Percentiles rank a stretch among this genome's conserved stretches.
These are phyloP conservation scores for Coemansia sp. DNA, from an alignment of 192 early-diverging fungal species.

Conservation along the genomic window DNA sequence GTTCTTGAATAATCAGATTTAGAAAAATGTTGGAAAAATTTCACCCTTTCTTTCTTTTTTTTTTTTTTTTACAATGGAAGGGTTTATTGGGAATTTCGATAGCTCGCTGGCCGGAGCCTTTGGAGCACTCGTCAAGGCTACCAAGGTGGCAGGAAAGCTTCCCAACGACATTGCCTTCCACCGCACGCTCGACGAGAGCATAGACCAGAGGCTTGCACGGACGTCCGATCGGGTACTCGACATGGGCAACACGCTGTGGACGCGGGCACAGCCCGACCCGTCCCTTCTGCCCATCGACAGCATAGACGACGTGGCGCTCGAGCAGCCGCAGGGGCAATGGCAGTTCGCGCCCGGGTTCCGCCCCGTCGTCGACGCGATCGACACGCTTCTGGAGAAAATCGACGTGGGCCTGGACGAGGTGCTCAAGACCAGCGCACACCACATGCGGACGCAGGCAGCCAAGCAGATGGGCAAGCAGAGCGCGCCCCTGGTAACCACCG, in stretches of 20 bases:
- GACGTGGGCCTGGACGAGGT: slow-evolving; percentile 77
- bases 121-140: slow-evolving; percentile 57
- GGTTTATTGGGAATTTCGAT: slow-evolving; percentile 30
- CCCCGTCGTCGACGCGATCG: slow-evolving; percentile 69
- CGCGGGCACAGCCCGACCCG: slow-evolving; percentile 10
- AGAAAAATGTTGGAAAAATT: no score
- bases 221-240: slow-evolving; percentile 27
- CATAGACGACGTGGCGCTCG: slow-evolving; percentile 33
- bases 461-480: slow-evolving; percentile 37
- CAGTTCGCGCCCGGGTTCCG: slow-evolving; percentile 66
- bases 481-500: slow-evolving; percentile 28
- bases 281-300: slow-evolving; percentile 7
- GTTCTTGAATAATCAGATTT: slow-evolving; percentile 10
- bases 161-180: slow-evolving; percentile 62
- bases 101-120: slow-evolving; percentile 25
- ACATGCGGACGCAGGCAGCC: slow-evolving; percentile 24
- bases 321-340: slow-evolving; percentile 57
- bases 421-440: slow-evolving; percentile 32
- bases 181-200: slow-evolving; percentile 60
- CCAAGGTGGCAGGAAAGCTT: slow-evolving; percentile 60
- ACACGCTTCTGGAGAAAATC: slow-evolving; percentile 80
- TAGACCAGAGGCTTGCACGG: slow-evolving; percentile 41
- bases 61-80: slow-evolving; percentile 11
- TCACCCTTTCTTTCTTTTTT: not conserved
- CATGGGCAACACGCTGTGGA: slow-evolving; percentile 34